phyloP scores from a whole-genome alignment of 2,329 filamentous ascomycete genomes.

The Epichloe sp. region DNA sequence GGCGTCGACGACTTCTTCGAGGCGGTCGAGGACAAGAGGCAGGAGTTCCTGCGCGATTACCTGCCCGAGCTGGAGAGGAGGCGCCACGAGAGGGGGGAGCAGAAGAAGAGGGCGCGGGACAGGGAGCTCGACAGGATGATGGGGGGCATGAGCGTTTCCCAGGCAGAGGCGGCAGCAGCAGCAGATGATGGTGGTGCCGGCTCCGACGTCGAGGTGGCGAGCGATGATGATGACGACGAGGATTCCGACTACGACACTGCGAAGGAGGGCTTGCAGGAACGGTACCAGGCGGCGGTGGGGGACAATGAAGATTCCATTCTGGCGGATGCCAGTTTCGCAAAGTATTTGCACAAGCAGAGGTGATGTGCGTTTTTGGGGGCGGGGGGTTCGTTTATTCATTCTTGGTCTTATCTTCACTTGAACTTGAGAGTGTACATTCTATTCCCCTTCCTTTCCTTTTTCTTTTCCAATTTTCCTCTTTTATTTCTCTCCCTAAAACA shows the following conservation, averaged over 20 bases:
- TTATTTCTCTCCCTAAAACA: no score
- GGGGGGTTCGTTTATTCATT: no score
- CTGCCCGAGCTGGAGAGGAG: conserved; percentile 78
- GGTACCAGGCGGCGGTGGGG: conserved; percentile 65
- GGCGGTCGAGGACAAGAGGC: conserved; percentile 73
- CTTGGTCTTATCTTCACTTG: no score
- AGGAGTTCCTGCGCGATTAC: conserved; percentile 84
- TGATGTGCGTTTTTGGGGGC: neutral
- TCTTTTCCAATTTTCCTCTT: no score
- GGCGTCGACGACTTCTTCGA: conserved; percentile 90
- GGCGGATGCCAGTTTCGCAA: conserved; percentile 48
- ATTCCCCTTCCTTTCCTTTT: no score
- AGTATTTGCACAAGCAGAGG: conserved; percentile 38
- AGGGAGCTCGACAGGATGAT: conserved; percentile 85
- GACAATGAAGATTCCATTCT: conserved; percentile 39
- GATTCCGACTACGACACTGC: conserved; percentile 42
- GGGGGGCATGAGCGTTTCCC: conserved; percentile 66
- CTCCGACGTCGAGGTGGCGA: conserved; percentile 39
- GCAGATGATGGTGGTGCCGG: conserved; percentile 16
- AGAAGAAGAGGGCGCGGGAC: conserved; percentile 59
- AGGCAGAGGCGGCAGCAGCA: no score
- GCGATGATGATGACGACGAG: conserved; percentile 44
- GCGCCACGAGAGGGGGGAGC: conserved; percentile 55
- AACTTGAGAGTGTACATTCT: no score
- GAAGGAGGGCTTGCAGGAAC: conserved; percentile 53